Evolutionary conservation across 768 basidiomycete genomes (phyloP), one percentile per base, ranked within the genome.

Genomic region (Gloeopeniophorella convolvens): DNA sequence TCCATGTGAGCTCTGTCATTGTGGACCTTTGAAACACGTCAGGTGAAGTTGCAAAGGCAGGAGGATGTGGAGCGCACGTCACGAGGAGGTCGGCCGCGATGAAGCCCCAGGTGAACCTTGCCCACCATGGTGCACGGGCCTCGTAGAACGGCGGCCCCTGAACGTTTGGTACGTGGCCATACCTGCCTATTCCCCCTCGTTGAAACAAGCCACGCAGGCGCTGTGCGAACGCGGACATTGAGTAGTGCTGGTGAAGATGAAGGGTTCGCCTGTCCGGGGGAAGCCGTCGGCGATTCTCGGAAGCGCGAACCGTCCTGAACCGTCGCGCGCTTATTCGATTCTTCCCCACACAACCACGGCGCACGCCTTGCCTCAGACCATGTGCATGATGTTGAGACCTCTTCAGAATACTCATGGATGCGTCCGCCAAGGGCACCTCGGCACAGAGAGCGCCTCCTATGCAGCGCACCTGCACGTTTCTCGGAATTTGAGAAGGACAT

Each of bases 1-100:
- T 45, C 57, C 57, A 58, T n/a, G 55, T 57, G 15, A 57, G 20
- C 44, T 58, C 55, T 23, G 57, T 49, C 57, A 58, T 58, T 2
- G 57, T 50, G 5, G 55, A 57, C 21, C 57, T 58, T 21, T 3
- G 10, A 27, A 16, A 32, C 18, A 5, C 21, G 18, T 34, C n/a
- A 37, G 39, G 23, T n/a, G 13, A 11, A 24, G 16, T 16, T 13
- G 15, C n/a, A 15, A 16, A 13, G 1, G 28, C 12, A n/a, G 31
- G 12, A 44, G 9, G 21, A 23, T 15, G 13, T 32, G 15, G 35
- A 6, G 42, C 57, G 50, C 48, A 58, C 57, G 54, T 58, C 42
- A 53, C 34, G 32, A 57, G 11, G 6, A 58, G 49, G 47, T 57
- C 57, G 34, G 55, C 57, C 6, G 50, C 55, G 43, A 57, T 46